Evolutionary conservation across 2,329 filamentous ascomycete genomes (phyloP), one percentile per base, ranked within the genome.

Genomic region (Laburnicola sp.): DNA sequence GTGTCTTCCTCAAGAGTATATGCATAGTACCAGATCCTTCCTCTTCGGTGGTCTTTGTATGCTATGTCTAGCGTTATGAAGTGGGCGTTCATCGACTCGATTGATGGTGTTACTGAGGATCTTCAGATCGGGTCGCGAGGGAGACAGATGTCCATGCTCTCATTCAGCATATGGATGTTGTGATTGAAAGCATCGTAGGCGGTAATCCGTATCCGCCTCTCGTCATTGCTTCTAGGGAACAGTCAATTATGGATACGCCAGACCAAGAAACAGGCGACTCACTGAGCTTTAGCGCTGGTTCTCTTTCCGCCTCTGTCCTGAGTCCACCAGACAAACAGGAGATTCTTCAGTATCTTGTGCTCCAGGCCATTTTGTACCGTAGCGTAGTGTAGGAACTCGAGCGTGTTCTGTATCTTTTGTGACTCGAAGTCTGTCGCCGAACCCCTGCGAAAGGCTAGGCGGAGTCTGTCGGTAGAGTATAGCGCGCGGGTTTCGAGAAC

Each of bases 81-180:
- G 40, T 23, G 44, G 27, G 23, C 39, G 26, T 41, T 31, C 22
- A 8, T 35, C 22, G n/a, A 4, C n/a, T n/a, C n/a, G n/a, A n/a
- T n/a, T n/a, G 16, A 3, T 28, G 23, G 42, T 1, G 22, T 28
- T 11, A n/a, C 26, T 32, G 30, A 28, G n/a, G n/a, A n/a, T n/a
- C 58, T 31, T 52, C 56, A 67, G 47, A 47, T 57, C 8, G 65
- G 63, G 31, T 65, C 62, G 51, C 69, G 65, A 41, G 67, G 71
- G 23, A 79, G 61, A 48, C 86, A 88, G 36, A 89, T 66, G 1
- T 82, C 82, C 85, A 91, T 86, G 5, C 80, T 85, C 66, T 86
- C 83, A 64, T 92, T 91, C 48, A 92, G 76, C 86, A 88, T 88
- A 16, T 78, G 79, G 41, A 92, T 68, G 6, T 86, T 89, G 74